Evolutionary conservation across 192 early-diverging fungal species (phyloP).

Genomic region (Coemansia sp.): DNA sequence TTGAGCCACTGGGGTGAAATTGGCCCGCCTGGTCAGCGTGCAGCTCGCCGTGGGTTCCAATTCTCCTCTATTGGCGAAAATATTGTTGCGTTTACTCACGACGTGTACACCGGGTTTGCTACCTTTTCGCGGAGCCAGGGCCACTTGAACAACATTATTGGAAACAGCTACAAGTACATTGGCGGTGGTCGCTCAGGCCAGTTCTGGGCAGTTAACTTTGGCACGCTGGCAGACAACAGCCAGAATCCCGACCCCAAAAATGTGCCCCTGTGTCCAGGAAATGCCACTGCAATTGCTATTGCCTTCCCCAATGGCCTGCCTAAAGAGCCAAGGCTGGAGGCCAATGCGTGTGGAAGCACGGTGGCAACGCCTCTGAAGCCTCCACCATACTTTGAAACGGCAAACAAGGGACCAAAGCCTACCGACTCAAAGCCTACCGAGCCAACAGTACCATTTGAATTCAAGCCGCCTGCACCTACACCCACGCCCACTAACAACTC

Average conservation of each 20-base stretch:
- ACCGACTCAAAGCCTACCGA: no score
- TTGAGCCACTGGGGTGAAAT: slow-evolving; percentile 36
- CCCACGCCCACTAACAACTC: neutral
- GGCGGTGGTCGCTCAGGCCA: slow-evolving; percentile 48
- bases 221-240: slow-evolving; percentile 7
- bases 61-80: slow-evolving; percentile 29
- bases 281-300: slow-evolving; percentile 26
- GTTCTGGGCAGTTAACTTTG: slow-evolving; percentile 41
- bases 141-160: slow-evolving; percentile 42
- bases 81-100: slow-evolving; percentile 18
- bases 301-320: slow-evolving; percentile 44
- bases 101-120: slow-evolving; percentile 16
- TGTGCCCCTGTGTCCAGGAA: slow-evolving; percentile 45
- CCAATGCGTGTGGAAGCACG: slow-evolving; percentile 25
- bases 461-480: neutral
- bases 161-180: slow-evolving; percentile 14
- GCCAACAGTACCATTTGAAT: neutral
- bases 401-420: neutral
- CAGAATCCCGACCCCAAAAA: slow-evolving; percentile 15
- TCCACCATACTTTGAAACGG: slow-evolving; percentile 31
- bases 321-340: slow-evolving; percentile 14
- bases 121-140: slow-evolving; percentile 27
- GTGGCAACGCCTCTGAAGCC: slow-evolving; percentile 18
- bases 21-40: slow-evolving; percentile 18
- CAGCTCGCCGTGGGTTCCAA: slow-evolving; percentile 34